phyloP scores from a whole-genome alignment of 1,139 yeast species.

The Kluyveromyces marxianus region DNA sequence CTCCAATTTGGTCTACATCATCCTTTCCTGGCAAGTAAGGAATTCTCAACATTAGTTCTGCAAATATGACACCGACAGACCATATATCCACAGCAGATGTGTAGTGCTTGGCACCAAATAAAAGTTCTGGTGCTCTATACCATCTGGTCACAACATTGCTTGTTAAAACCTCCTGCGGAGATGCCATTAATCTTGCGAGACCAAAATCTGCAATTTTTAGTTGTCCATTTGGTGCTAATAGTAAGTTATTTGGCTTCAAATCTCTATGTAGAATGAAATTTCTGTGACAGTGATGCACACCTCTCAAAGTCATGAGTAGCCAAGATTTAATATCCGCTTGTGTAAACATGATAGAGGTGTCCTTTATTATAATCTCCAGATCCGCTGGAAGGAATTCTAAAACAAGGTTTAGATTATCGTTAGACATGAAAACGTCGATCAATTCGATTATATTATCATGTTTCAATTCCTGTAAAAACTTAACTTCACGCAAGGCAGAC shows the following conservation, averaged over 20 bases:
- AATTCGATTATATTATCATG: slow-evolving; percentile 83
- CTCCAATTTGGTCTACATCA: slow-evolving; percentile 81
- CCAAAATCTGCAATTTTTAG: slow-evolving; percentile 96
- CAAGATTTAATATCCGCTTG: slow-evolving; percentile 90
- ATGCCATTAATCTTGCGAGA: slow-evolving; percentile 75
- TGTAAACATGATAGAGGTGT: slow-evolving; percentile 64
- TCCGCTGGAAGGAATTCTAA: slow-evolving; percentile 89
- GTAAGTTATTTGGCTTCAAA: slow-evolving; percentile 72
- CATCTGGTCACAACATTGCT: slow-evolving; percentile 95
- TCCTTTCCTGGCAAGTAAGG: slow-evolving; percentile 93
- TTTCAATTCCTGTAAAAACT: slow-evolving; percentile 77
- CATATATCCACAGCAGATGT: slow-evolving; percentile 92
- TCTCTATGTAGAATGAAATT: slow-evolving; percentile 86
- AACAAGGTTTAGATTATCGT: slow-evolving; percentile 71
- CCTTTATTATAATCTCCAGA: slow-evolving; percentile 82
- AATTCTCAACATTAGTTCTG: slow-evolving; percentile 88
- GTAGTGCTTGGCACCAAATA: slow-evolving; percentile 86
- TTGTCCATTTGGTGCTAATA: slow-evolving; percentile 79
- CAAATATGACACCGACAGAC: slow-evolving; percentile 97
- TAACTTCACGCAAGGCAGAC: slow-evolving; percentile 95
- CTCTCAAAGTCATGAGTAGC: slow-evolving; percentile 89
- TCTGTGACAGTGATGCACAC: slow-evolving; percentile 91
- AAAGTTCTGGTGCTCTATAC: slow-evolving; percentile 96
- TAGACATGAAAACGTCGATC: slow-evolving; percentile 73
- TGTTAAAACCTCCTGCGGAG: slow-evolving; percentile 73